phyloP scores from a whole-genome alignment of 805 yeast species.

The Candida saitoana region DNA sequence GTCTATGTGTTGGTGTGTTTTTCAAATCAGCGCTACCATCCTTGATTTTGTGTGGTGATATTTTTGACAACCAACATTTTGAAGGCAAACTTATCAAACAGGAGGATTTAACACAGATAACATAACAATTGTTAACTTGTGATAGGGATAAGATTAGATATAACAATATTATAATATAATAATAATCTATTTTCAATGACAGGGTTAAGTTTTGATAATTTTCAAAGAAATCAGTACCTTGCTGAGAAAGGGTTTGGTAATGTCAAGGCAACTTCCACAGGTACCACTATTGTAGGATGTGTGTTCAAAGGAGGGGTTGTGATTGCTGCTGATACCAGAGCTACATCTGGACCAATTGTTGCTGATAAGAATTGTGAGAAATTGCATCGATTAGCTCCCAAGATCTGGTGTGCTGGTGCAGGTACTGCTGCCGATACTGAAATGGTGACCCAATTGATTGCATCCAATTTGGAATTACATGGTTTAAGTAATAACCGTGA shows the following conservation, averaged over 20 bases:
- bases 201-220: constrained; percentile 90
- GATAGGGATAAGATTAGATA: background rate
- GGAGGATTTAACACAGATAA: background rate
- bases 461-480: constrained; percentile 88
- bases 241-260: constrained; percentile 67
- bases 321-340: constrained; percentile 98
- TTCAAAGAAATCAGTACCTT: constrained; percentile 79
- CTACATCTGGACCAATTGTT: constrained; percentile 92
- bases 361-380: constrained; percentile 98
- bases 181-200: constrained; percentile 70
- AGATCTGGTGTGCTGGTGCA: constrained; percentile 99
- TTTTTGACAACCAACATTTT: background rate
- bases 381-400: constrained; percentile 83
- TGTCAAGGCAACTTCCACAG: constrained; percentile 94
- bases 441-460: constrained; percentile 90
- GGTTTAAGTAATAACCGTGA: constrained; percentile 75
- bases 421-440: constrained; percentile 99
- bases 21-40: background rate
- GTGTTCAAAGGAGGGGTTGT: constrained; percentile 91
- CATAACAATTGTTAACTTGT: background rate
- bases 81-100: background rate
- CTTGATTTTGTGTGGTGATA: background rate
- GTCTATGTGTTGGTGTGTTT: too few relatives aligned
- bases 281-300: constrained; percentile 98
- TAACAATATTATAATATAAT: background rate